Evolutionary conservation across 78 protist species (phyloP).

Genomic region (Anaeramoeba flamelloides): DNA sequence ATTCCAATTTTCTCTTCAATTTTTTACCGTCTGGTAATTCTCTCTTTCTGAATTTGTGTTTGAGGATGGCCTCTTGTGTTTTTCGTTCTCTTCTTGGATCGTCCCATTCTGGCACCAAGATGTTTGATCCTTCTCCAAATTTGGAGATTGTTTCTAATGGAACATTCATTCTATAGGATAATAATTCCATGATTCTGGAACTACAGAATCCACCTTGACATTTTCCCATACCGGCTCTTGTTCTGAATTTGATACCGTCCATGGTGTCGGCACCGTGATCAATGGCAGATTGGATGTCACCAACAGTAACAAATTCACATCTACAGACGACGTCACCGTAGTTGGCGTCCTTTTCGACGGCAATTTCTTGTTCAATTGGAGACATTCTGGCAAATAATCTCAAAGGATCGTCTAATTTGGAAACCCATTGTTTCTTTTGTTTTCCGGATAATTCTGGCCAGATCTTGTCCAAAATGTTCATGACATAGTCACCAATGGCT

Average conservation of each 20-base stretch:
- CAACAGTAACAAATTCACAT: neutral
- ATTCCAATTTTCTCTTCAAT: too few relatives aligned
- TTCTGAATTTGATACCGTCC: neutral
- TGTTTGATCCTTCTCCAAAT: neutral
- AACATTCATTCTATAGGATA: neutral
- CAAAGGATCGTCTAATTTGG: neutral
- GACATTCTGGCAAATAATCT: neutral
- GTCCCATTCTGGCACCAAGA: neutral
- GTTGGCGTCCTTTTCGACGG: neutral
- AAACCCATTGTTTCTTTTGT: neutral
- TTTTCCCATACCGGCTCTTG: neutral
- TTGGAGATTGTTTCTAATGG: neutral
- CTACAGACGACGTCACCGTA: neutral
- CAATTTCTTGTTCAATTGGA: neutral
- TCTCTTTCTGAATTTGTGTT: neutral
- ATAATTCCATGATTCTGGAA: neutral
- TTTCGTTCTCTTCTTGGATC: neutral
- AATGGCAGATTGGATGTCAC: constrained; percentile 1
- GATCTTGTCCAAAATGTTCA: neutral
- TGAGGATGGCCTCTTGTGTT: neutral
- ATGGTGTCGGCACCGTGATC: neutral
- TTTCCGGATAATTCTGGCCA: neutral
- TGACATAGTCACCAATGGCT: constrained; percentile 2
- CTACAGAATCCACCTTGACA: neutral
- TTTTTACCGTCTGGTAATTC: neutral